Conservation (phyloP, 2,329 filamentous ascomycete species). For the Penicillium sp. region DNA sequence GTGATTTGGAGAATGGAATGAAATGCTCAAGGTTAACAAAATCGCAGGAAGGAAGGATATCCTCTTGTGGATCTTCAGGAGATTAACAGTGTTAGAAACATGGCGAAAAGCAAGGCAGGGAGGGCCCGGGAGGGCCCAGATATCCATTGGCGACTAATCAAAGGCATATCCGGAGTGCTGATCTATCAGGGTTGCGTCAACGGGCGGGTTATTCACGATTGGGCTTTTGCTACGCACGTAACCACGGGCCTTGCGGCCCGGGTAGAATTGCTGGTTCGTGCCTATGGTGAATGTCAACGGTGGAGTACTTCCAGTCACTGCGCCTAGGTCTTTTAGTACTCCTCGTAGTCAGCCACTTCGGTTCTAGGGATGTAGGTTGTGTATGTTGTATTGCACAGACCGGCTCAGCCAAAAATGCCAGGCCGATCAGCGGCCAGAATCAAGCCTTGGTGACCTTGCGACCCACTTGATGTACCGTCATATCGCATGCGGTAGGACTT, state of each 20-base stretch:
- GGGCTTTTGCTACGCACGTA: conserved; percentile 11
- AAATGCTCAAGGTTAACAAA: conserved; percentile 3
- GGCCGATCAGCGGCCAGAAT: conserved; percentile 20
- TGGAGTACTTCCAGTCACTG: not conserved
- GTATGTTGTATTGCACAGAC: not conserved
- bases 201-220: conserved; percentile 1
- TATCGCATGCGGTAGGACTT: not conserved
- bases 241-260: conserved; percentile 14
- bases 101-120: conserved; percentile 8
- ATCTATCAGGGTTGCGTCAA: conserved; percentile 24
- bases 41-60: conserved; percentile 7
- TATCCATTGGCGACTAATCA: conserved; percentile 14
- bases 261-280: not conserved
- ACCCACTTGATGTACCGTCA: conserved; percentile 18
- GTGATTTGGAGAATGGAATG: conserved; percentile 4
- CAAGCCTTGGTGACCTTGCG: conserved; percentile 17
- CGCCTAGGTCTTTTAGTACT: not conserved
- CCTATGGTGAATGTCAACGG: conserved; percentile 12
- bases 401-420: conserved; percentile 17
- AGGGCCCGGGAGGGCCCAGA: not conserved
- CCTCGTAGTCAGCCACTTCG: conserved; percentile 7
- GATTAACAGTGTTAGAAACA: conserved; percentile 18
- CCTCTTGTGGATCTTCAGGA: conserved; percentile 20
- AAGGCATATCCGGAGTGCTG: conserved; percentile 9
- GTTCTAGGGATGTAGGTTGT: conserved; percentile 2